Evolutionary conservation across 2,329 filamentous ascomycete genomes (phyloP).

Genomic region (Rutstroemia sp.): DNA sequence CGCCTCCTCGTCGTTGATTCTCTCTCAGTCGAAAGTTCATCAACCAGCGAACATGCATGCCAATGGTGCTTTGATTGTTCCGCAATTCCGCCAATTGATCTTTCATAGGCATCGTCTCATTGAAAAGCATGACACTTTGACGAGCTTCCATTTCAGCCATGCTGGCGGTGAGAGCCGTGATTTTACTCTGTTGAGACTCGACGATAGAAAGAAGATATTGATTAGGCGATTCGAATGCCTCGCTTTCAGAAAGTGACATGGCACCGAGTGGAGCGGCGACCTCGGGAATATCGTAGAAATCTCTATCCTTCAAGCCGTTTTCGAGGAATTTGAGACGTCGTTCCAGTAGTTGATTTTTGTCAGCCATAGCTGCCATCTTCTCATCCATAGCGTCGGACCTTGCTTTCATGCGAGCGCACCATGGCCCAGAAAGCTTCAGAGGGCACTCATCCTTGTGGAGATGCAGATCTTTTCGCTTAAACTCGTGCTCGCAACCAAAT

Average conservation of each 20-base stretch:
- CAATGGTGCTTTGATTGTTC: conserved; percentile 28
- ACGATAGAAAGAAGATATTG: conserved; percentile 39
- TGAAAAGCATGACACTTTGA: conserved; percentile 53
- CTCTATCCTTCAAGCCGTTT: conserved; percentile 26
- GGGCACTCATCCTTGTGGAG: conserved; percentile 42
- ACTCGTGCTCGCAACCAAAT: conserved; percentile 40
- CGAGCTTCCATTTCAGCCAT: conserved; percentile 51
- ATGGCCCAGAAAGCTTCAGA: conserved; percentile 45
- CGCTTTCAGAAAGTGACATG: conserved; percentile 12
- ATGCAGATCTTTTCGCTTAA: conserved; percentile 34
- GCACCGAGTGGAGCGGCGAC: conserved; percentile 11
- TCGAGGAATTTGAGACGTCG: conserved; percentile 37
- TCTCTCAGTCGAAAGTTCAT: conserved; percentile 29
- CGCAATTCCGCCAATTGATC: conserved; percentile 51
- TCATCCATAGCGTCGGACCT: conserved; percentile 34
- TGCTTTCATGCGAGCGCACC: conserved; percentile 39
- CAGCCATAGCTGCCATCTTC: conserved; percentile 38
- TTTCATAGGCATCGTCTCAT: conserved; percentile 53
- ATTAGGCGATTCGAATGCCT: conserved; percentile 32
- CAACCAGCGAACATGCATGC: conserved; percentile 31
- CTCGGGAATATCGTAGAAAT: conserved; percentile 19
- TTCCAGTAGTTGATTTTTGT: conserved; percentile 35
- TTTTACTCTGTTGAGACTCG: conserved; percentile 45
- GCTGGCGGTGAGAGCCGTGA: conserved; percentile 49
- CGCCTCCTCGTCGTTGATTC: conserved; percentile 16